Evolutionary conservation across 768 basidiomycete genomes (phyloP).

Genomic region (Solioccasus polychromus): DNA sequence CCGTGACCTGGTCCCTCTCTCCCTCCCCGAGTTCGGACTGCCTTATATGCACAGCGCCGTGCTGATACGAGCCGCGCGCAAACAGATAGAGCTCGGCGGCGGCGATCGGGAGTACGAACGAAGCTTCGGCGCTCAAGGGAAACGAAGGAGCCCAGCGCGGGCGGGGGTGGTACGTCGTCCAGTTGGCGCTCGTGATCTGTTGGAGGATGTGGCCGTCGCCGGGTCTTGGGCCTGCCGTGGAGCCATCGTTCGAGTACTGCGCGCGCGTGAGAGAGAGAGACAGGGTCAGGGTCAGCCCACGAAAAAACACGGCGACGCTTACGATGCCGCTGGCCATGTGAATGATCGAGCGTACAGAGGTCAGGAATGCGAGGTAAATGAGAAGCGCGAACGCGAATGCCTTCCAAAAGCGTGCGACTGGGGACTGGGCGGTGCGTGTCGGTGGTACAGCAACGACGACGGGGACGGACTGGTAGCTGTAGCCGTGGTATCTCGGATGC

Average conservation of each 20-base stretch:
- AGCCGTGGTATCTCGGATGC: constrained; percentile 14
- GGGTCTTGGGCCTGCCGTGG: constrained; percentile 4
- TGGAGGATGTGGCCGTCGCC: constrained; percentile 18
- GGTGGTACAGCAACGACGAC: not conserved
- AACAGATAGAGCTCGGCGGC: constrained; percentile 34
- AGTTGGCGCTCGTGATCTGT: constrained; percentile 10
- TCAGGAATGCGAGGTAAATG: constrained; percentile 9
- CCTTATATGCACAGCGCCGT: constrained; percentile 17
- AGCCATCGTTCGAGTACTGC: not conserved
- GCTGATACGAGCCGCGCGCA: constrained; percentile 29
- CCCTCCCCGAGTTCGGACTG: constrained; percentile 12
- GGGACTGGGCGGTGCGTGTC: not conserved
- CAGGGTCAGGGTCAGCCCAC: no score
- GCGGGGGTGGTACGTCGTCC: constrained; percentile 9
- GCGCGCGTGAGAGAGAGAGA: no score
- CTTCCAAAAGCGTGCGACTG: constrained; percentile 11
- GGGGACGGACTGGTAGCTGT: not conserved
- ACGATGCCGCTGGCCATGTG: constrained; percentile 3
- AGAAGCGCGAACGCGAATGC: constrained; percentile 11
- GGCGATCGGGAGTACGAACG: constrained; percentile 29
- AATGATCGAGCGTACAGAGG: not conserved
- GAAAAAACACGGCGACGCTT: no score
- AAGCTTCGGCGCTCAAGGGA: constrained; percentile 15
- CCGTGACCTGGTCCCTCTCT: constrained; percentile 13
- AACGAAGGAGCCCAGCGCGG: constrained; percentile 20